Evolutionary conservation across 2,329 filamentous ascomycete genomes (phyloP).

Genomic region (Colletotrichum nymphaeae): DNA sequence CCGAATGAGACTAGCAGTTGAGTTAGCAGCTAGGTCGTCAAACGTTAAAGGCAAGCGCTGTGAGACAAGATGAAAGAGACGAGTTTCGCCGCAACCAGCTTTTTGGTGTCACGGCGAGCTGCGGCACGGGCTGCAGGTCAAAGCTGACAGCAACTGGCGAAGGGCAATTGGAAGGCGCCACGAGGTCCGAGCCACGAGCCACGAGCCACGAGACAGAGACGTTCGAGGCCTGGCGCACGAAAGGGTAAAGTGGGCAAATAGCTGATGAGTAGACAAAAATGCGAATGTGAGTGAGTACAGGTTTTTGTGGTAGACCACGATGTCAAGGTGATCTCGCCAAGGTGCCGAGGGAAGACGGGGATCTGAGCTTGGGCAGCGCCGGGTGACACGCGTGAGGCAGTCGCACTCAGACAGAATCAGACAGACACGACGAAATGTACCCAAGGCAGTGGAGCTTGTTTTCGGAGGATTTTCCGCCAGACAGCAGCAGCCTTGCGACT

Average conservation of each 20-base stretch:
- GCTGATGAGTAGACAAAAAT: constrained; percentile 38
- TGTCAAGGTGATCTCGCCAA: background rate
- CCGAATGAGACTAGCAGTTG: constrained; percentile 27
- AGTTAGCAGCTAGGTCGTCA: constrained; percentile 32
- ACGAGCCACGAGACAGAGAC: constrained; percentile 24
- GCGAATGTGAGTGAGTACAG: background rate
- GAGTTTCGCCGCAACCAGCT: constrained; percentile 33
- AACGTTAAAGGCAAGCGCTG: constrained; percentile 34
- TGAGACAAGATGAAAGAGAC: constrained; percentile 34
- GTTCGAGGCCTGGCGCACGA: constrained; percentile 24
- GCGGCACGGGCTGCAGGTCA: constrained; percentile 28
- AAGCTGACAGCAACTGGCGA: constrained; percentile 28
- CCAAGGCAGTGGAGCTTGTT: constrained; percentile 13
- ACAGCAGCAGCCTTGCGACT: constrained; percentile 24
- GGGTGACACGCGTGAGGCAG: constrained; percentile 14
- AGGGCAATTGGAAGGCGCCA: constrained; percentile 21
- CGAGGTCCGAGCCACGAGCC: constrained; percentile 19
- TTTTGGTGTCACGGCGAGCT: constrained; percentile 28
- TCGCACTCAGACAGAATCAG: background rate
- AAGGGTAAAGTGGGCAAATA: constrained; percentile 21
- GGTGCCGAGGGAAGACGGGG: background rate
- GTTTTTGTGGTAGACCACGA: background rate
- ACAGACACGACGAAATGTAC: constrained; percentile 10
- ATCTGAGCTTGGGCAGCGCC: background rate
- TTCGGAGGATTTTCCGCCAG: constrained; percentile 23